phyloP scores from a whole-genome alignment of 1,284 basidiomycete species.

The Schizophyllum amplum region DNA sequence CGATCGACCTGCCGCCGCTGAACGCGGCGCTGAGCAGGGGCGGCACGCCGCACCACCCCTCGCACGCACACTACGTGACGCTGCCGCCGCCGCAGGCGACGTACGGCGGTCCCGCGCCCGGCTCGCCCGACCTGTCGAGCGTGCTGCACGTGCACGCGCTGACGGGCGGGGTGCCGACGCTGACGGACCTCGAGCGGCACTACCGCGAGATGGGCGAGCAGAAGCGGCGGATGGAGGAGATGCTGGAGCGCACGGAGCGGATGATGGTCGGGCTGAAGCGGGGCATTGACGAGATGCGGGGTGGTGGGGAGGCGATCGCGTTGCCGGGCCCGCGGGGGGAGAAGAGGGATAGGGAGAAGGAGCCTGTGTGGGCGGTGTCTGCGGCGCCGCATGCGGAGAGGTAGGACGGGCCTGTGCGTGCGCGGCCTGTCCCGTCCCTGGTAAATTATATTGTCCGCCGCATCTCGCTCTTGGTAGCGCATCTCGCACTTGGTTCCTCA shows the following conservation, averaged over 20 bases:
- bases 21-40: conserved; percentile 17
- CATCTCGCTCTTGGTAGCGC: background rate
- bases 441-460: background rate
- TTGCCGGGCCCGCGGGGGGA: conserved; percentile 2
- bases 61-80: conserved; percentile 3
- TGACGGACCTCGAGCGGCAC: conserved; percentile 60
- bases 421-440: background rate
- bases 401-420: background rate
- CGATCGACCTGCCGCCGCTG: conserved; percentile 13
- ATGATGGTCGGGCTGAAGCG: conserved; percentile 63
- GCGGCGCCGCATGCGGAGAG: background rate
- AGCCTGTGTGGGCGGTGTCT: background rate
- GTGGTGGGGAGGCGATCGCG: conserved; percentile 10
- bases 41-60: background rate
- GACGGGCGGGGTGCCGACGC: conserved; percentile 37
- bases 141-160: conserved; percentile 25
- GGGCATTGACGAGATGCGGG: conserved; percentile 64
- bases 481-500: no score
- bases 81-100: conserved; percentile 9
- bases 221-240: conserved; percentile 54
- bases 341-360: background rate
- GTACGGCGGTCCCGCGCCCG: conserved; percentile 1
- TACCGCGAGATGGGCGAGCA: conserved; percentile 55
- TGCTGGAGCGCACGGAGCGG: conserved; percentile 64
- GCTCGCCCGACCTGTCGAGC: conserved; percentile 17